Evolutionary conservation across 176 grass and related monocot species (phyloP).

Genomic region (Bothriochloa decipiens): DNA sequence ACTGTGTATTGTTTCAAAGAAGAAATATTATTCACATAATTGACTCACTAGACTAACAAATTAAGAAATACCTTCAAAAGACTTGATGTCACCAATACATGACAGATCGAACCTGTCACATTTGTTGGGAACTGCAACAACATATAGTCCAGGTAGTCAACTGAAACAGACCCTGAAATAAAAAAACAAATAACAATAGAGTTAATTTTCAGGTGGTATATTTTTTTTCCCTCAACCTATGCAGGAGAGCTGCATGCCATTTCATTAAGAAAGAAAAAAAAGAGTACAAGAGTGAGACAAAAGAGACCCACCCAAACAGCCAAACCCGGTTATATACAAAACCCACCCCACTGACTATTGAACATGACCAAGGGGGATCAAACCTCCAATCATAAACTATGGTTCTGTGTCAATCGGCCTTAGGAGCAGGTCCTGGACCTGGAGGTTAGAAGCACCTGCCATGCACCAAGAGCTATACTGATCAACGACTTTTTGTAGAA

Average conservation of each 20-base stretch:
- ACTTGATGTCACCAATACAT: constrained; percentile 89
- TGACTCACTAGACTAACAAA: not conserved
- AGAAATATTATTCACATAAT: constrained; percentile 4
- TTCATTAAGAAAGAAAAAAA: not conserved
- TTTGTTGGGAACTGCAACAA: constrained; percentile 92
- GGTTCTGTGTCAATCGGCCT: not conserved
- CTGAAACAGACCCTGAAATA: constrained; percentile 76
- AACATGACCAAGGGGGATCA: not conserved
- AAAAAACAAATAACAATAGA: constrained; percentile 22
- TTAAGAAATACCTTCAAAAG: constrained; percentile 71
- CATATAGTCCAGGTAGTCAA: constrained; percentile 94
- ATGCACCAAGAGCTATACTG: not conserved
- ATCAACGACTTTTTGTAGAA: not conserved
- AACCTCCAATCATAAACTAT: not conserved
- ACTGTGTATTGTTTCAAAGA: not conserved
- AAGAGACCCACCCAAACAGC: not conserved
- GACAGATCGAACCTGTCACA: constrained; percentile 93
- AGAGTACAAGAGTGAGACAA: not conserved
- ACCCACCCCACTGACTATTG: not conserved
- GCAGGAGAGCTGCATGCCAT: not conserved
- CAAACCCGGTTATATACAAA: not conserved
- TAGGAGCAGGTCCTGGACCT: not conserved
- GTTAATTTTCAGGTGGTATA: not conserved
- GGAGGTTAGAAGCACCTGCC: not conserved
- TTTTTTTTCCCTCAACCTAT: not conserved